These are phyloP conservation scores for Shiraia bambusicola DNA, from an alignment of 2,329 filamentous ascomycete species.

Conservation along the genomic window DNA sequence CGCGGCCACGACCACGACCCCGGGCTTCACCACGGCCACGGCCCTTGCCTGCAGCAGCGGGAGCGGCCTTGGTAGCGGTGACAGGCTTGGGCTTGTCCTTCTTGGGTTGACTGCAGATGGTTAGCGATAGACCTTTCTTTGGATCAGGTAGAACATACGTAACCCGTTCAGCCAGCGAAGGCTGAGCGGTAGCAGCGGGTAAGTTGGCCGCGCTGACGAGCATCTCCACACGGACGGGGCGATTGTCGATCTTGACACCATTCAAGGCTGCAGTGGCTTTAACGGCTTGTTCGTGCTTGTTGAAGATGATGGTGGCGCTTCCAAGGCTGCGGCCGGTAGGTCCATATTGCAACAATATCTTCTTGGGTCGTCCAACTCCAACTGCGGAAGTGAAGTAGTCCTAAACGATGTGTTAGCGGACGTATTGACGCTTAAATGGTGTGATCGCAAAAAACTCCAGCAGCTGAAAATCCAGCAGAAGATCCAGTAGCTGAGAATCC, in stretches of 20 bases:
- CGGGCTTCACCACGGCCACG: slow-evolving; percentile 47
- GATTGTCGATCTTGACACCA: slow-evolving; percentile 84
- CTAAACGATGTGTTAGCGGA: too few species aligned
- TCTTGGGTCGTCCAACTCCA: slow-evolving; percentile 88
- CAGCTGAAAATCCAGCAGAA: too few species aligned
- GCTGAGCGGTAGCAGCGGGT: slow-evolving; percentile 68
- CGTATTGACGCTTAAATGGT: too few species aligned
- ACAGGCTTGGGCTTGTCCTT: slow-evolving; percentile 67
- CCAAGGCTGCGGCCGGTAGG: slow-evolving; percentile 89
- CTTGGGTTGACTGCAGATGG: slow-evolving; percentile 61
- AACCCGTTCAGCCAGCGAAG: slow-evolving; percentile 76
- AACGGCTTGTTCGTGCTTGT: slow-evolving; percentile 75
- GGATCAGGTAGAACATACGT: slow-evolving; percentile 55
- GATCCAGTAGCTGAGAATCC: slow-evolving; percentile 32
- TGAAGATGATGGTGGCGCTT: slow-evolving; percentile 86
- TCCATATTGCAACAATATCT: slow-evolving; percentile 87
- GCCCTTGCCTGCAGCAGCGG: slow-evolving; percentile 27
- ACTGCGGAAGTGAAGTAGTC: slow-evolving; percentile 92
- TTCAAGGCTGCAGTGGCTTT: slow-evolving; percentile 84
- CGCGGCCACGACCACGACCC: slow-evolving; percentile 51
- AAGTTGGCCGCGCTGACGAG: slow-evolving; percentile 76
- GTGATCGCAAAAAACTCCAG: too few species aligned
- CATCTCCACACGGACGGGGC: slow-evolving; percentile 94
- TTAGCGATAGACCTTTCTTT: slow-evolving; percentile 5
- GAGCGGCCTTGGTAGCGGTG: slow-evolving; percentile 68